Base-by-base conservation (phyloP, 345 rosid species). In the Brassica juncea region DNA sequence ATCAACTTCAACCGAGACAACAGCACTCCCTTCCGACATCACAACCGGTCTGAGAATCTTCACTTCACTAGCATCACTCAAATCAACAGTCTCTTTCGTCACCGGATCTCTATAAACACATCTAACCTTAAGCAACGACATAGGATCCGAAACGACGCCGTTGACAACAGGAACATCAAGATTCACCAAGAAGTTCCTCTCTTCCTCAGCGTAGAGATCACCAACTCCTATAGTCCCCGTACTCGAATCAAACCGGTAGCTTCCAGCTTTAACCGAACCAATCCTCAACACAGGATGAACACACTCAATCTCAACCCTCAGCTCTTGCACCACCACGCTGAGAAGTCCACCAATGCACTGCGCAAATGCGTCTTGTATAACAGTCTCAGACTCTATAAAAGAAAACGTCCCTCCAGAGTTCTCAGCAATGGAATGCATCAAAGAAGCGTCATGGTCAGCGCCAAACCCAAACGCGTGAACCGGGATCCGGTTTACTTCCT, bases 261-360 rank as follows among this genome's bases (percentile, higher is more conserved):
- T 96, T 70, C 99, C 99, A 23, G 97, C 92, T 80, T 92, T 96
- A 72, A 96, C 81, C 1, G 92, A 87, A 72, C 70, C 81, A 49
- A 93, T 85, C 75, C 52, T 84, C 78, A 92, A 61, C 71, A 76
- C 34, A 0, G 86, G 82, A 77, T 89, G 85, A 66, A 78, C 82
- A 27, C 92, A 89, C 78, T 92, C 94, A 2, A 93, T 44, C 80
- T 64, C 84, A 57, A 94, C 89, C 58, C 75, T 80, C 2, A 90
- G 82, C 78, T 90, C 97, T 79, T 93, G 98, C 74, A 82, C 91
- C 19, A 96, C 94, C 31, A 96, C 99, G 68, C 97, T 96, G 60
- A 96, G 85, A 63, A 96, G 89, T 31, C 99, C 99, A 10, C 98
- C 99, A 71, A 96, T 93, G 84, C 99, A 96, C 82, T 96, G 99